These are phyloP conservation scores for Astragalus glycyphyllos DNA, from an alignment of 306 rosid genomes.

Conservation along the genomic window DNA sequence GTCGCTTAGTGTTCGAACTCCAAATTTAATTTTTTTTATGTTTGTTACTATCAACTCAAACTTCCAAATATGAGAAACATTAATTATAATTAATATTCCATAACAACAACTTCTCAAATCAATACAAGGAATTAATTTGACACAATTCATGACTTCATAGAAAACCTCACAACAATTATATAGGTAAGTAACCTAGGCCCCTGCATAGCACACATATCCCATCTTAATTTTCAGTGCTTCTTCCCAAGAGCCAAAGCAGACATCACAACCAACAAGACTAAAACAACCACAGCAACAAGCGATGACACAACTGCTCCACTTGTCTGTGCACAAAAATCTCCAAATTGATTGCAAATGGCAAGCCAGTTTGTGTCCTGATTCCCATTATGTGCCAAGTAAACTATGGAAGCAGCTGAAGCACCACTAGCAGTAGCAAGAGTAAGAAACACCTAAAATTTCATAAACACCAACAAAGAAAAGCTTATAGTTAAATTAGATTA, in stretches of 20 bases:
- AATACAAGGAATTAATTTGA: conserved; percentile 28
- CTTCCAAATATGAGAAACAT: not conserved
- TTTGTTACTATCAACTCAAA: too few relatives aligned
- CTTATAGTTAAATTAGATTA: not conserved
- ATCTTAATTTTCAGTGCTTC: conserved; percentile 40
- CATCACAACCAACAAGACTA: conserved; percentile 58
- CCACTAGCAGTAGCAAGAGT: conserved; percentile 68
- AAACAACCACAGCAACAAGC: conserved; percentile 52
- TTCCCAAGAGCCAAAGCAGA: conserved; percentile 71
- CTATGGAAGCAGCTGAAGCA: conserved; percentile 78
- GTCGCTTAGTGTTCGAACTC: too few relatives aligned
- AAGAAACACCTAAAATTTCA: conserved; percentile 66
- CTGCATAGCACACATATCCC: not conserved
- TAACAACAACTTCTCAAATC: conserved; percentile 29
- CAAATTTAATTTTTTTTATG: too few relatives aligned
- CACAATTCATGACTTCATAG: conserved; percentile 9
- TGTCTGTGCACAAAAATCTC: conserved; percentile 63
- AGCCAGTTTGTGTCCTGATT: conserved; percentile 78
- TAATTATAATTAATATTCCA: conserved; percentile 24
- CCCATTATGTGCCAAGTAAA: conserved; percentile 87
- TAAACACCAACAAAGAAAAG: not conserved
- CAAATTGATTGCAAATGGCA: conserved; percentile 83
- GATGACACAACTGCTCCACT: conserved; percentile 82
- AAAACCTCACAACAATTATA: conserved; percentile 24
- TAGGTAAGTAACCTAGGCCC: not conserved